Conservation (phyloP, 2,329 filamentous ascomycete genomes). For the Pyrenophora graminea region DNA sequence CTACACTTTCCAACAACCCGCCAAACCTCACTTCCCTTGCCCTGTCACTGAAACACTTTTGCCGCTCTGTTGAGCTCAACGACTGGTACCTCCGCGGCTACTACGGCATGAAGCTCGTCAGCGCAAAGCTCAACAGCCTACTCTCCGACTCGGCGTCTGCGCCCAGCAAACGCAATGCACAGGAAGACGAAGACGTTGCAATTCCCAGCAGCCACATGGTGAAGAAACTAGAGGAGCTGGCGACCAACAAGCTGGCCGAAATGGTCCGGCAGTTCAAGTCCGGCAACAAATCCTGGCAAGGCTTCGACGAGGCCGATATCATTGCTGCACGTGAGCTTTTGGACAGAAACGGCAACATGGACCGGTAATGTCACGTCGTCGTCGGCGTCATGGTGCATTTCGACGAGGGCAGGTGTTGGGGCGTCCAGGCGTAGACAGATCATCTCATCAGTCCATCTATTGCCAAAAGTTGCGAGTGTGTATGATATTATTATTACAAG, state of each 20-base stretch:
- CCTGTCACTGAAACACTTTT: conserved; percentile 82
- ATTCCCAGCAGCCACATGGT: conserved; percentile 64
- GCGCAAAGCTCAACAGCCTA: conserved; percentile 41
- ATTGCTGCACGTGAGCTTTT: conserved; percentile 71
- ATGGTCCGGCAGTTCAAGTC: conserved; percentile 68
- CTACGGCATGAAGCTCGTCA: conserved; percentile 83
- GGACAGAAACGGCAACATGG: conserved; percentile 52
- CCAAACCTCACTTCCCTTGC: conserved; percentile 54
- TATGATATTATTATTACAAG: conserved; percentile 5
- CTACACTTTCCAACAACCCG: conserved; percentile 44
- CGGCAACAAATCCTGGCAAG: conserved; percentile 69
- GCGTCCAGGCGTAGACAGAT: conserved; percentile 8
- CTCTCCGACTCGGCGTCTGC: conserved; percentile 36
- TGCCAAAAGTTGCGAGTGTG: no score
- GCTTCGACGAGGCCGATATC: conserved; percentile 73
- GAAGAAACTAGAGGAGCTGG: conserved; percentile 70
- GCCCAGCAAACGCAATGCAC: conserved; percentile 32
- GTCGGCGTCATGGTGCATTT: no score
- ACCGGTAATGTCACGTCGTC: conserved; percentile 17
- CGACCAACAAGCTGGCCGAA: conserved; percentile 75
- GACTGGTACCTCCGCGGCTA: conserved; percentile 90
- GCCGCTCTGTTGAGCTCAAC: conserved; percentile 89
- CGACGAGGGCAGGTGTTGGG: conserved; percentile 2
- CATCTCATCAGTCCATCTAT: neutral
- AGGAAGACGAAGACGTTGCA: conserved; percentile 48